Evolutionary conservation across 1,284 basidiomycete genomes (phyloP), one percentile per base, ranked within the genome.

Genomic region (Apiotrichum domesticum): DNA sequence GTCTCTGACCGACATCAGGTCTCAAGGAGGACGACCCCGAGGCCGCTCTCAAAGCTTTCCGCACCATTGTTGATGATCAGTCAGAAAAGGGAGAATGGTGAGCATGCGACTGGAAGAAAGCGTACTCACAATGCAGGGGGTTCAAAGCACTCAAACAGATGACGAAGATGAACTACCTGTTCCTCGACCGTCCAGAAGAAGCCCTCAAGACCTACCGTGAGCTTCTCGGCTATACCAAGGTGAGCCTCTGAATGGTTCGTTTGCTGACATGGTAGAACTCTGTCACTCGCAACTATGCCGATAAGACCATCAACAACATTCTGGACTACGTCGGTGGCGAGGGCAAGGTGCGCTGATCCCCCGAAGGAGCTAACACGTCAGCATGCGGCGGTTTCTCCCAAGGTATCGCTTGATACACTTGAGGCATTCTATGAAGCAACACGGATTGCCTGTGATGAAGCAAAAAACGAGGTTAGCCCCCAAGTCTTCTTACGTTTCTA

Each of bases 141-240:
- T 99, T 99, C 84, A 99, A 99, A 74, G 90, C 94, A 6, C 82
- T 98, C 55, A 99, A 99, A 70, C 96, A 99, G 69, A 90, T 89
- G 66, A 98, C 94, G 29, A 99, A 99, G 76, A 81, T 98, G 55
- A 84, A 95, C 57, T 98, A 90, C 74, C 82, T 93, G 48, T 80
- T 80, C 10, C 81, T 94, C 40, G 83, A 84, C 59, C 80, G 87
- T 64, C 92, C 92, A 42, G 81, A 83, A 32, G 87, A 94, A 51
- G 95, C 96, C 0, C 79, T 98, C 49, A 79, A 84, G 69, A 88
- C 92, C 5, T 98, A 98, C 72, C 86, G 80, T 7, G 82, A 87
- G 66, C 81, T 98, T 3, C 79, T 98, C 55, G 84, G 86, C 0
- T 98, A 97, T 76, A 98, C 93, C 10, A 94, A 92, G 73, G 78